Base-by-base conservation (phyloP, 2,329 filamentous ascomycete species). In the Aspergillus jensenii region DNA sequence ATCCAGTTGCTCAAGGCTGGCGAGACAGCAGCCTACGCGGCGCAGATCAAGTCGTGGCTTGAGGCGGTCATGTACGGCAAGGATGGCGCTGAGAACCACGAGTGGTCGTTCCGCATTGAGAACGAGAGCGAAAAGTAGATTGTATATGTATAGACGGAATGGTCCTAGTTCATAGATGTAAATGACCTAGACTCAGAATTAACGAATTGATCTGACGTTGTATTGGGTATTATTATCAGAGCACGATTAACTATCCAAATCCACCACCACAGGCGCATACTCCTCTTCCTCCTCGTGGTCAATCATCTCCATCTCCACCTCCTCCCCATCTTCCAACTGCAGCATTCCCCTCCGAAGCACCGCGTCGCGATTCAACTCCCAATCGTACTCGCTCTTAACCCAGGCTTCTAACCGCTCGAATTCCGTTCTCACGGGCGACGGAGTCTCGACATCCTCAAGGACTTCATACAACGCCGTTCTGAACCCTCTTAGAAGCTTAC, bases 41-140 rank as follows among this genome's bases (percentile, higher is more conserved):
- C 67, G 14, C 70, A 67, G 73, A 77, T 91, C 72, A 91, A 90
- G 81, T 76, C 76, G 39, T 88, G 84, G 83, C 77, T 92, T 62
- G 79, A 81, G 62, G 85, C 88, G 64, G 90, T 92, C 75, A 91
- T 90, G 87, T 91, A 87, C 71, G 89, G 89, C 57, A 83, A 82
- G 60, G 84, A 88, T 72, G 89, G 89, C 59, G 82, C 82, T 58
- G 84, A 82, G 68, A 69, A 87, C 58, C 88, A 91, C 71, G 78
- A 84, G 48, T 92, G 89, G 88, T 87, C 84, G 37, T 82, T 90
- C 55, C 81, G 89, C 37, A 81, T 92, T 37, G 78, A 84, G 52
- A 86, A 90, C 73, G 82, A 86, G 66, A 72, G 62, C 65, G 67
- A 70, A 55, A 70, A 70, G 50, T 65, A 61, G 45, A 35, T 33